Evolutionary conservation across 192 early-diverging fungal species (phyloP).

Genomic region (Coemansia sp.): DNA sequence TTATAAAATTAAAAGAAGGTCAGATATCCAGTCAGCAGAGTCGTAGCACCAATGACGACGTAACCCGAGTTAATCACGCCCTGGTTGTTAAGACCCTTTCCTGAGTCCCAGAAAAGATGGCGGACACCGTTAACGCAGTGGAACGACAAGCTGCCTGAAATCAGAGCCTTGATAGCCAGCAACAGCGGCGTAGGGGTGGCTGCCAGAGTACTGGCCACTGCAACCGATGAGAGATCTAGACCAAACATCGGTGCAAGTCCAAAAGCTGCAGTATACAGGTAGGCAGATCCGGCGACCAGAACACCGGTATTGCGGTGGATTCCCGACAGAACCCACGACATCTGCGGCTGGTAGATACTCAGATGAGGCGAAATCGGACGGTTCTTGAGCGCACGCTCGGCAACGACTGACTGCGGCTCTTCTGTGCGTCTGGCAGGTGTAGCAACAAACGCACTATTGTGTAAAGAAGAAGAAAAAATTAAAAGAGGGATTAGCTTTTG

Average conservation of each 20-base stretch:
- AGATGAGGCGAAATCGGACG: slow-evolving; percentile 85
- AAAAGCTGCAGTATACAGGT: slow-evolving; percentile 69
- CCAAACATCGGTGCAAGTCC: slow-evolving; percentile 63
- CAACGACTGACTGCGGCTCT: slow-evolving; percentile 41
- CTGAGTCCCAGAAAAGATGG: slow-evolving; percentile 93
- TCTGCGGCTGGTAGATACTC: slow-evolving; percentile 87
- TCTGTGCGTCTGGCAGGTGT: slow-evolving; percentile 30
- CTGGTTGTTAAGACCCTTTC: slow-evolving; percentile 65
- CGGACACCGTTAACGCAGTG: slow-evolving; percentile 85
- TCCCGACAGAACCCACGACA: slow-evolving; percentile 78
- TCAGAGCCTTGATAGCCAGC: slow-evolving; percentile 67
- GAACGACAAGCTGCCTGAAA: slow-evolving; percentile 76
- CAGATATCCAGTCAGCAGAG: slow-evolving; percentile 58
- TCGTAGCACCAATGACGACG: slow-evolving; percentile 64
- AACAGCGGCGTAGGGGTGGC: slow-evolving; percentile 66
- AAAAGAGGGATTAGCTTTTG: too few species aligned
- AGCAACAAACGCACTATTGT: slow-evolving; percentile 48
- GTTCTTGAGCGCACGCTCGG: slow-evolving; percentile 54
- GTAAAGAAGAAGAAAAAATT: neutral
- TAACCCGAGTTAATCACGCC: slow-evolving; percentile 85
- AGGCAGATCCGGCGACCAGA: slow-evolving; percentile 67
- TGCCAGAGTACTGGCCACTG: slow-evolving; percentile 66
- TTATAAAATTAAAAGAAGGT: slow-evolving; percentile 56
- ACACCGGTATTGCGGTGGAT: slow-evolving; percentile 77
- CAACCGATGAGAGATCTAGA: slow-evolving; percentile 63